These are phyloP conservation scores for Mycena leptocephala DNA, from an alignment of 768 basidiomycete genomes.

Conservation along the genomic window DNA sequence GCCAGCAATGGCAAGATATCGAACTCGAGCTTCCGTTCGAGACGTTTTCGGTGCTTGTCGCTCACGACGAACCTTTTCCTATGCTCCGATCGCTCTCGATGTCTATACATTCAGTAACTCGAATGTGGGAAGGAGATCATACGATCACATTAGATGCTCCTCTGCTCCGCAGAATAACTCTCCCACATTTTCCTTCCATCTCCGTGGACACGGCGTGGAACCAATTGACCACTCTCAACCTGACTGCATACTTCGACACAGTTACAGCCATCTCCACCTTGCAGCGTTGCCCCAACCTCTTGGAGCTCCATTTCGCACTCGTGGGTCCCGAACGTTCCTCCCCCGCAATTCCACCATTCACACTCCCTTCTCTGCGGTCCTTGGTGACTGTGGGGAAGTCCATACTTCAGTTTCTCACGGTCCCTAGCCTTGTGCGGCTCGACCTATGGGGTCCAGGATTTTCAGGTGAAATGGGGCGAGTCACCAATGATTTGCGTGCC, in stretches of 20 bases:
- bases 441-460: slow-evolving; percentile 9
- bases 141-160: background rate
- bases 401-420: background rate
- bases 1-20: background rate
- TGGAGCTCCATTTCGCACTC: background rate
- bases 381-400: background rate
- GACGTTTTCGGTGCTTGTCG: background rate
- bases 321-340: too few relatives aligned
- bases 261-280: background rate
- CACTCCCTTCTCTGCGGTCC: background rate
- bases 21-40: background rate
- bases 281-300: background rate
- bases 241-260: background rate
- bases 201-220: background rate
- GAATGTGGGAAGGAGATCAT: background rate
- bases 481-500: background rate
- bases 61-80: background rate
- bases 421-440: background rate
- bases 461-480: background rate
- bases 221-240: background rate
- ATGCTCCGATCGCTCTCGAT: background rate
- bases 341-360: background rate
- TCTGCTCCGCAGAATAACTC: background rate
- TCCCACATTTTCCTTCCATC: background rate
- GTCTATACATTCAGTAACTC: too few relatives aligned